These are phyloP conservation scores for Euryodendron excelsum DNA, from an alignment of 148 eudicot genomes.

Conservation along the genomic window DNA sequence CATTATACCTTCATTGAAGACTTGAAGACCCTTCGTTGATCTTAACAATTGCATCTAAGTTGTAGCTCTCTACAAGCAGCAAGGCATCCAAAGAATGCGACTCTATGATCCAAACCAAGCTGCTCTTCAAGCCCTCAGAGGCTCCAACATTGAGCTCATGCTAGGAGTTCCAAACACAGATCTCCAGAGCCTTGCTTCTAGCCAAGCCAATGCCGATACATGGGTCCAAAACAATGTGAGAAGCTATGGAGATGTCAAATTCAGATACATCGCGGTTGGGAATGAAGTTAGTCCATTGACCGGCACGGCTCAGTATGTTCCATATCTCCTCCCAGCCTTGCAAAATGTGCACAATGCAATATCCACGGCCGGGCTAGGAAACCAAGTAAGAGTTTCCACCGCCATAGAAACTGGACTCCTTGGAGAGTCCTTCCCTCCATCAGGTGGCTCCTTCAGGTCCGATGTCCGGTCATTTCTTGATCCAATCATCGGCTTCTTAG, in stretches of 20 bases:
- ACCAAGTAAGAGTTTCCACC: conserved; percentile 29
- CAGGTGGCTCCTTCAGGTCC: not conserved
- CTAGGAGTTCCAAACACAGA: conserved; percentile 35
- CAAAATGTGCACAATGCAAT: conserved; percentile 21
- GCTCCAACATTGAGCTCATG: conserved; percentile 40
- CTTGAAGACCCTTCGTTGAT: too few relatives aligned
- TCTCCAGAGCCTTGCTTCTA: conserved; percentile 18
- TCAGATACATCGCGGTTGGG: conserved; percentile 46
- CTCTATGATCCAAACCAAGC: conserved; percentile 36
- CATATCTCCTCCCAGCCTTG: conserved; percentile 13
- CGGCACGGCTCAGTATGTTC: not conserved
- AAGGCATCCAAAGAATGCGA: conserved; percentile 33
- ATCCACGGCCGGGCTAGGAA: conserved; percentile 14
- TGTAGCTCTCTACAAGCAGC: conserved; percentile 14
- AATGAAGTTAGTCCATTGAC: conserved; percentile 31
- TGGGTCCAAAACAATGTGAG: conserved; percentile 43
- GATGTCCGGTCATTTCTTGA: conserved; percentile 2
- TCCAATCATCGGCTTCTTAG: conserved; percentile 9
- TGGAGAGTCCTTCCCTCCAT: conserved; percentile 14
- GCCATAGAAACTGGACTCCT: conserved; percentile 28
- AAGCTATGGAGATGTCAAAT: conserved; percentile 34
- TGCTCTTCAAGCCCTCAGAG: conserved; percentile 35
- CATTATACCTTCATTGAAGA: too few relatives aligned
- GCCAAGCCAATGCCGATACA: conserved; percentile 22
- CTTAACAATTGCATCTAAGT: conserved; percentile 18